Base-by-base conservation (phyloP, 495 filamentous ascomycete genomes). In the Aspergillus asperescens region DNA sequence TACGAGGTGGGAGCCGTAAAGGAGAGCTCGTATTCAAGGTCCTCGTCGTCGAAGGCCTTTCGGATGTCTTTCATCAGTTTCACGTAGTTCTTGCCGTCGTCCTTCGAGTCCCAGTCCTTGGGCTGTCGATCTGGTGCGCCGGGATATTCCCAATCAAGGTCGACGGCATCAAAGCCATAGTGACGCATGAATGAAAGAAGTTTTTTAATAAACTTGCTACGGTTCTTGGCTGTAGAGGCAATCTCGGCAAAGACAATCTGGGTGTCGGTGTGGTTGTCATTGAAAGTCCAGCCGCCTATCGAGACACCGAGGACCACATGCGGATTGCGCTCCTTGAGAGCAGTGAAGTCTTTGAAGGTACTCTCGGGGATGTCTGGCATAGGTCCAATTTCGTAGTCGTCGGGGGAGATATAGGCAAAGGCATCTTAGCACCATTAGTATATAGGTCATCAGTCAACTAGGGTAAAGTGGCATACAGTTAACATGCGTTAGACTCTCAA, bases 131-230 rank as follows among this genome's bases (percentile, higher is more conserved):
- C 77, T 8, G 25, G 19, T 1, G 74, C 73, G 5, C 34, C 48
- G 0, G 54, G 54, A 28, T 57, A 57, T 43, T 57, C 54, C 54
- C 54, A 57, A 25, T 71, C 67, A 32, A 80, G 37, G 49, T 82
- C 79, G 7, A 80, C 66, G 3, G 78, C 79, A 44, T 82, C 72
- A 48, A 80, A 79, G 1, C 62, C 72, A 39, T 74, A 75, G 22
- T 57, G 34, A 0, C 60, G 28, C 66, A 77, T 71, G 50, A 74
- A 78, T 0, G 13, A 23, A 1, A 56, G 39, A 0, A 81, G 47
- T 5, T 61, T 61, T 0, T 29, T 27, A 28, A 75, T 62, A 43
- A 82, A 82, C 3, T 20, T 55, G 0, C 31, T 12, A 9, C 68
- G 69, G 12, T 66, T 71, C 0, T 7, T 49, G 0, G 28, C 7